Evolutionary conservation across 805 yeast genomes (phyloP), one percentile per base, ranked within the genome.

Genomic region (Lachancea mirantina): DNA sequence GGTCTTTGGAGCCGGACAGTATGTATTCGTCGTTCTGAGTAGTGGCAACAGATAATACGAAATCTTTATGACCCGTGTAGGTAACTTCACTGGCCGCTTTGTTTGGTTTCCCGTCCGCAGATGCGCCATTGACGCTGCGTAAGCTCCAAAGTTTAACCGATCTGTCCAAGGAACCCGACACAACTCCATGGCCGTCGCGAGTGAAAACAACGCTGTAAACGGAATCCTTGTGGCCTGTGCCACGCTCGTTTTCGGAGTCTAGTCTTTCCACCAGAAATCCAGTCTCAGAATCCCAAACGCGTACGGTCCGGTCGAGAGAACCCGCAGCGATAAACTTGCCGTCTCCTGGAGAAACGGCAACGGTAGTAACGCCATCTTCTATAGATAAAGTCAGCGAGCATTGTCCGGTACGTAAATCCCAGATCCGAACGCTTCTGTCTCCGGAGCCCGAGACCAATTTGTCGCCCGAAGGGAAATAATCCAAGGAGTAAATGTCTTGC

Each of bases 321-420:
- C 98, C 98, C 11, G 96, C 97, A 23, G 96, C 97, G 49, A 92
- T 85, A 49, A 78, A 74, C 47, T 79, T 76, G 23, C 96, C 96
- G 59, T 89, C 94, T 14, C 52, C 50, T 30, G 96, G 96, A 6
- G 95, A 84, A 25, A 89, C 89, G 14, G 96, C 95, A 28, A 89
- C 96, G 0, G 98, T 89, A 35, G 98, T 89, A 34, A 89, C 97
- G 47, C 98, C 98, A 58, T 89, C 97, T 62, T 89, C 96, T 49
- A 89, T 88, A 11, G 87, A 75, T 45, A 89, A 68, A 28, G 95
- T 87, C 52, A 87, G 69, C 14, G 87, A 77, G 58, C 95, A 84
- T 63, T 84, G 87, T 15, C 95, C 92, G 23, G 85, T 73, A 47
- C 83, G 50, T 55, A 88, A 72, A 60, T 89, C 96, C 98, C 98